Evolutionary conservation across 352 stramenopile genomes (phyloP).

Genomic region (Phytophthora ramorum): DNA sequence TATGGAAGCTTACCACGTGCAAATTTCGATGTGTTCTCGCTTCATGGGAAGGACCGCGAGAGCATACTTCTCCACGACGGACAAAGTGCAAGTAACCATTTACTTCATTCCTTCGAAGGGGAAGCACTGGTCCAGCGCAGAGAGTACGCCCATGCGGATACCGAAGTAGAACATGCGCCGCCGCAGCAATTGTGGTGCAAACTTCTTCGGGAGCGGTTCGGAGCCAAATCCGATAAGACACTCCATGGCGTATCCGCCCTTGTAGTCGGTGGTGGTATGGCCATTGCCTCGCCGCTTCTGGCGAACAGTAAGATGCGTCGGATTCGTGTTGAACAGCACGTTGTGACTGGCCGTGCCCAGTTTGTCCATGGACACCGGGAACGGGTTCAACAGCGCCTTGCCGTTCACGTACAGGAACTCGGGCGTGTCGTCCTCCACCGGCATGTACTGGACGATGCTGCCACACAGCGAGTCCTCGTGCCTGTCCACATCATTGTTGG

Average conservation of each 20-base stretch:
- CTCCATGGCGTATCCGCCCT: slow-evolving; percentile 38
- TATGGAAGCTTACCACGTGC: not conserved
- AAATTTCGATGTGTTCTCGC: slow-evolving; percentile 1
- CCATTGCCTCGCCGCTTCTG: slow-evolving; percentile 36
- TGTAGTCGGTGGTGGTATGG: slow-evolving; percentile 28
- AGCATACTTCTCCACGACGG: not conserved
- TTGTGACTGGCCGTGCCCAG: slow-evolving; percentile 31
- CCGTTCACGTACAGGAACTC: slow-evolving; percentile 64
- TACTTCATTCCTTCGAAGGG: slow-evolving; percentile 36
- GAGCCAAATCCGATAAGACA: slow-evolving; percentile 60
- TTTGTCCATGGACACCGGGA: slow-evolving; percentile 35
- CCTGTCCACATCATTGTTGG: slow-evolving; percentile 38
- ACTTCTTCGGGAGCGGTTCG: slow-evolving; percentile 41
- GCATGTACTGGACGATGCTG: slow-evolving; percentile 53
- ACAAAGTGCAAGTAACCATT: not conserved
- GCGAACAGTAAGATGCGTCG: slow-evolving; percentile 54
- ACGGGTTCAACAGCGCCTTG: slow-evolving; percentile 56
- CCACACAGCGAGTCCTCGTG: slow-evolving; percentile 48
- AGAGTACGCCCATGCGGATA: slow-evolving; percentile 36
- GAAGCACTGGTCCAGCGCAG: slow-evolving; percentile 41
- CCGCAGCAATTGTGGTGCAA: slow-evolving; percentile 39
- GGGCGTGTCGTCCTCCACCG: slow-evolving; percentile 23
- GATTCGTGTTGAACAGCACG: slow-evolving; percentile 53
- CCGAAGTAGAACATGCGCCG: slow-evolving; percentile 54
- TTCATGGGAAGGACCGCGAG: not conserved